A percentile compares a stretch with the other conserved stretches of the same genome.
Conservation (phyloP, 1,284 basidiomycete genomes). For the Marasmius tenuissimus region DNA sequence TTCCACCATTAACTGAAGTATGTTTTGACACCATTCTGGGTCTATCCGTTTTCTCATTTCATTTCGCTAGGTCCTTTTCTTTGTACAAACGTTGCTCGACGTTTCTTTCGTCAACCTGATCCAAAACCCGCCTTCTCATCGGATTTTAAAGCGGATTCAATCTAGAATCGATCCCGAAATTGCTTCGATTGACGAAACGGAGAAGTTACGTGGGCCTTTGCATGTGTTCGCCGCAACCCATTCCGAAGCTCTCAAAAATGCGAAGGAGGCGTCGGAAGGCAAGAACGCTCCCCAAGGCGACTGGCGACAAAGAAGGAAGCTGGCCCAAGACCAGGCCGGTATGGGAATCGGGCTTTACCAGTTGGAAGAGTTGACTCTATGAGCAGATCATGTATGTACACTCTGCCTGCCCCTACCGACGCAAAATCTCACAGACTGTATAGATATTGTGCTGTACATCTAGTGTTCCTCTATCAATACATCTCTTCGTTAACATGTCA, state of each 20-base stretch:
- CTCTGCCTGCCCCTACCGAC: no score
- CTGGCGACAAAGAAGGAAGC: slow-evolving; percentile 57
- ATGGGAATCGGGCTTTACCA: slow-evolving; percentile 65
- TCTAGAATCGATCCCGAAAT: slow-evolving; percentile 56
- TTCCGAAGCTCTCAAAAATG: slow-evolving; percentile 43
- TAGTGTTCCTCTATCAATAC: background rate
- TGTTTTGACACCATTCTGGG: slow-evolving; percentile 11
- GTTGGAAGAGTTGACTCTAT: slow-evolving; percentile 67
- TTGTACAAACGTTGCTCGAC: slow-evolving; percentile 66
- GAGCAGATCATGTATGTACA: background rate
- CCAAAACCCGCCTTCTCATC: slow-evolving; percentile 56
- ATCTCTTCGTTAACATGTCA: background rate
- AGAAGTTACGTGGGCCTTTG: slow-evolving; percentile 57
- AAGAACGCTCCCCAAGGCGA: slow-evolving; percentile 32
- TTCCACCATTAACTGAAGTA: slow-evolving; percentile 56
- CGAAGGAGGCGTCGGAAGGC: slow-evolving; percentile 20
- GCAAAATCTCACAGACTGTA: no score
- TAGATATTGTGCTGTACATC: background rate
- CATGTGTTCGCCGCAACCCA: slow-evolving; percentile 61
- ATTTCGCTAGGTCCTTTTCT: slow-evolving; percentile 46
- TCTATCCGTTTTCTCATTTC: background rate
- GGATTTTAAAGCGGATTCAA: slow-evolving; percentile 46
- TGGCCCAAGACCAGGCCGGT: slow-evolving; percentile 48
- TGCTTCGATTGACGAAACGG: slow-evolving; percentile 43
- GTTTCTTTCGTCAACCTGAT: slow-evolving; percentile 66